Evolutionary conservation across 805 yeast genomes (phyloP), one percentile per base, ranked within the genome.

Genomic region (Kodamaea nitidulidarum): DNA sequence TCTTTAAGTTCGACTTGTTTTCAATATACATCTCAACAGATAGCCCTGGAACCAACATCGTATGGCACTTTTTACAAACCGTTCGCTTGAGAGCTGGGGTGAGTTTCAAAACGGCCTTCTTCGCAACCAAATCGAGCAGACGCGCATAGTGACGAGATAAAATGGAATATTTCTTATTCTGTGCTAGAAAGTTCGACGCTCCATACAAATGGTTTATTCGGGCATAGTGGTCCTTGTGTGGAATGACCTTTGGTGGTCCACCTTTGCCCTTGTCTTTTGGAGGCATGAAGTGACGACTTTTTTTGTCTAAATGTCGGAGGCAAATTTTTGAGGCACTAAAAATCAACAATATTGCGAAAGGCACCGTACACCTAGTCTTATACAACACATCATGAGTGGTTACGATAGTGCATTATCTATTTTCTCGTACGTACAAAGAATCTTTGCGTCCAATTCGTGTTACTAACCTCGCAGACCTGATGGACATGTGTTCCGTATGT

Each of bases 401-500:
- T 91, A 91, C 95, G 98, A 91, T 67, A 81, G 98, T 76, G 98
- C 98, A 41, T 77, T 91, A 55, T 90, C 97, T 46, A 95, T 91
- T 63, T 91, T 91, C 71, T 88, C 96, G 83, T 84, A 78, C 52
- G 90, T 79, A 28, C 30, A 8, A 5, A 12, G 12, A 14, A 15
- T 15, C 7, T 14, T 33, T 34, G 20, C 22, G 24, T 12, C 26
- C 31, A 29, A 35, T 28, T 24, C 15, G 18, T 3, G 14, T 31
- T 51, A 55, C 65, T 60, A 57, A 71, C 76, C 43, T 16, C 35
- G n/a, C 50, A 84, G 93, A 64, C 98, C 98, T 50, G 98, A 91
- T 69, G 98, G 98, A 44, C 97, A 91, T 62, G 96, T 91, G 60
- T 91, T 91, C 73, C 98, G 82, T 77, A 74, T 44, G 81, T 74